Evolutionary conservation across 345 rosid species (phyloP), one percentile per base, ranked within the genome.

Genomic region (sweet orange (Citrus sinensis)): DNA sequence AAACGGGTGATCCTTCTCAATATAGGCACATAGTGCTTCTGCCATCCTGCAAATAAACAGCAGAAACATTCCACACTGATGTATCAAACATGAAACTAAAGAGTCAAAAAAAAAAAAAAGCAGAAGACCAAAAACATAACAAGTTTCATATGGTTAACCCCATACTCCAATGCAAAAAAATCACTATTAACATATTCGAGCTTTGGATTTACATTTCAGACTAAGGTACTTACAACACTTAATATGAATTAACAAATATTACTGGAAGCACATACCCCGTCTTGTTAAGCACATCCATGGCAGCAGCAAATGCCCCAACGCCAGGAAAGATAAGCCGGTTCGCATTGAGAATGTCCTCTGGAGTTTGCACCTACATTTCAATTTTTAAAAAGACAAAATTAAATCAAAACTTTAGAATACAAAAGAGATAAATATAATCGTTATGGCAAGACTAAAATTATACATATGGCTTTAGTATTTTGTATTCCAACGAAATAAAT

Each of bases 261-360:
- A 20, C 8, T 1, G 22, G 29, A 65, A 27, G 35, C 6, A 65
- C 76, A n/a, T 79, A 92, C 98, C 99, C 99, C 1, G 90, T 88
- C 81, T 85, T 87, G 79, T 81, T 86, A 62, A 96, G 91, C 32
- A 96, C 92, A 85, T 93, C 99, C 97, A 94, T 94, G 56, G 97
- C 98, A 0, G 98, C 84, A 40, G 98, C 90, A 83, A 96, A 96
- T 34, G 98, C 99, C 74, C 98, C 99, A 8, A 92, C 98, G 13
- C 98, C 98, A 0, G 98, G 98, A 80, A 96, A 94, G 32, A 96
- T 87, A 46, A 94, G 97, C 27, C 93, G 90, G 35, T 87, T 82
- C 16, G 98, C 98, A 76, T 85, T 91, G 67, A 86, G 74, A 82
- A 96, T 96, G 79, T 96, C 95, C 58, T 83, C 87, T 2, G 98